A percentile compares a stretch with the other conserved stretches of the same genome.
These are phyloP conservation scores for Exobasidium cylindrosporum DNA, from an alignment of 1,284 basidiomycete species.

Conservation along the genomic window DNA sequence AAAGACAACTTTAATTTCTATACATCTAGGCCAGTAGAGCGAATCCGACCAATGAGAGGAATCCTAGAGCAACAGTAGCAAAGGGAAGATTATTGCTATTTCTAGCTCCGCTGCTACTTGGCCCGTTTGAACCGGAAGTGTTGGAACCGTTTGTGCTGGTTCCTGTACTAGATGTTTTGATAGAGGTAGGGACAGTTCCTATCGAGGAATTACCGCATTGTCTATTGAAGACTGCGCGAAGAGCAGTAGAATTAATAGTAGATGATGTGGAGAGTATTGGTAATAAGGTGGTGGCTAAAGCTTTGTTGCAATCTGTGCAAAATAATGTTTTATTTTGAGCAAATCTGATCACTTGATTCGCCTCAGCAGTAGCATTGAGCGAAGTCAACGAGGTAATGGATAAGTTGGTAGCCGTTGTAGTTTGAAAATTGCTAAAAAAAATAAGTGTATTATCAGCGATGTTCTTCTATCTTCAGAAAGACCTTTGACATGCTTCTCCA, in stretches of 20 bases:
- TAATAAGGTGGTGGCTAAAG: background rate
- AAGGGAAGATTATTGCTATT: background rate
- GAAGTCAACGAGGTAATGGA: background rate
- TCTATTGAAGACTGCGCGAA: background rate
- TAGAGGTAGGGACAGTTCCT: background rate
- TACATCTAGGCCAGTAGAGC: too few relatives aligned
- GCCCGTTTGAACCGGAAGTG: background rate
- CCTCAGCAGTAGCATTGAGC: background rate
- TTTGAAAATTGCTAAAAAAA: background rate
- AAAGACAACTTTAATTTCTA: too few relatives aligned
- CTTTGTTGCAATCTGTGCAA: constrained; percentile 11
- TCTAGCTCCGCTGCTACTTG: background rate
- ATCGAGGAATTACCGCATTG: background rate
- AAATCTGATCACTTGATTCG: background rate
- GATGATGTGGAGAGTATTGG: background rate
- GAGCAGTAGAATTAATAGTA: background rate
- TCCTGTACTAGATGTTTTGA: background rate
- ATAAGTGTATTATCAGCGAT: background rate
- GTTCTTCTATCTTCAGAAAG: too few relatives aligned
- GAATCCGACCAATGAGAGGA: background rate
- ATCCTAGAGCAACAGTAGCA: background rate
- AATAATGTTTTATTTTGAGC: background rate
- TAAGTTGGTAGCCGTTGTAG: background rate
- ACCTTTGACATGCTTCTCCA: too few relatives aligned
- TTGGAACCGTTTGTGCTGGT: background rate